These are phyloP conservation scores for Thielaviopsis ethacetica DNA, from an alignment of 2,329 filamentous ascomycete species.

Conservation along the genomic window DNA sequence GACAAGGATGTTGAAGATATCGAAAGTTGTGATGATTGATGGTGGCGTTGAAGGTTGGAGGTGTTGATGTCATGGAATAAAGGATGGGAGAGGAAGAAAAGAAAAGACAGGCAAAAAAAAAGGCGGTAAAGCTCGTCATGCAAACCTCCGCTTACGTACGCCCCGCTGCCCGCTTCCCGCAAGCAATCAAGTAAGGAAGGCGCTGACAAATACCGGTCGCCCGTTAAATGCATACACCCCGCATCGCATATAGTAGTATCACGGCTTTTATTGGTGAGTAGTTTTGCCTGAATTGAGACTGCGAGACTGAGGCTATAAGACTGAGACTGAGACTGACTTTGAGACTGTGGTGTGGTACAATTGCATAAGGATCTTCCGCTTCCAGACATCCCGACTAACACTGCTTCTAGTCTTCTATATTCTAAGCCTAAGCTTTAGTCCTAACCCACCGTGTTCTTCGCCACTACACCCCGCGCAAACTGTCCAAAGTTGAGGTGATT, in stretches of 20 bases:
- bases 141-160: background rate
- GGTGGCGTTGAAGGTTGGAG: background rate
- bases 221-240: background rate
- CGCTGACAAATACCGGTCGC: constrained; percentile 8
- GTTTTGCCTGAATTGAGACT: too few relatives aligned
- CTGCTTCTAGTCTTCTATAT: background rate
- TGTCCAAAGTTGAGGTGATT: constrained; percentile 56
- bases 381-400: background rate
- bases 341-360: background rate
- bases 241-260: background rate
- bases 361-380: background rate
- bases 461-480: constrained; percentile 49
- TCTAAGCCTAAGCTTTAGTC: background rate
- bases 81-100: background rate
- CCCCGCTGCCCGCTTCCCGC: background rate
- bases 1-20: background rate
- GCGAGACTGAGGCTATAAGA: too few relatives aligned
- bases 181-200: background rate
- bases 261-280: too few relatives aligned
- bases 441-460: constrained; percentile 38
- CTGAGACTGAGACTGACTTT: too few relatives aligned
- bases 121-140: background rate
- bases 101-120: background rate
- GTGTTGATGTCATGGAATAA: background rate
- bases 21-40: too few relatives aligned